Evolutionary conservation across 331 rosid species (phyloP), one percentile per base, ranked within the genome.

Genomic region (Malus hybrid): DNA sequence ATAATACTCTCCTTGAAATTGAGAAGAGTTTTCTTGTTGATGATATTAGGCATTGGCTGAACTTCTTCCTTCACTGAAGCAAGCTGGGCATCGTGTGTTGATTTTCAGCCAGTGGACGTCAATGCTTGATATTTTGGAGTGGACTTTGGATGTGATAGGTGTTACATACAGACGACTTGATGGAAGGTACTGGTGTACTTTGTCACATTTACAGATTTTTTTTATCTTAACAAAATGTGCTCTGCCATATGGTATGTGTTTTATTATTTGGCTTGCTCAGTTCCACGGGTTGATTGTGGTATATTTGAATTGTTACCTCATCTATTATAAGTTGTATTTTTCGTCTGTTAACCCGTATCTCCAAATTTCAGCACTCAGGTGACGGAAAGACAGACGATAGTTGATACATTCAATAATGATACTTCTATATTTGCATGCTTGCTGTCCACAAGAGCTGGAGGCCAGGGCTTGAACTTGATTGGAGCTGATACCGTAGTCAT

Each of bases 81-180:
- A 79, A 73, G 85, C 73, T 72, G 97, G 99, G 65, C 97, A 94
- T 79, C 95, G 97, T 13, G 97, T 85, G 44, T 73, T 94, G 80
- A 94, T 94, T 69, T 94, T 94, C 75, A 92, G 97, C 85, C 97
- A 94, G 78, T 94, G 99, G 99, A 94, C 97, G 3, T 94, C 99
- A 60, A 92, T 94, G 99, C 99, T 94, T 76, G 97, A 94, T 84
- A 87, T 94, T 76, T 83, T 94, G 84, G 99, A 94, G 85, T 94
- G 99, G 99, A 81, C 87, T 57, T 88, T 94, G 83, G 97, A 94
- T 83, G 97, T 94, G 87, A 85, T 92, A 77, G 97, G 99, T 68
- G 76, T 94, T 66, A 86, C 90, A 68, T 94, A 94, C 68, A 92
- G 80, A 81, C 93, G 99, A 54, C 97, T 94, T 55, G 99, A 94